phyloP scores from a whole-genome alignment of 2,329 filamentous ascomycete genomes.

The Lachnellula occidentalis region DNA sequence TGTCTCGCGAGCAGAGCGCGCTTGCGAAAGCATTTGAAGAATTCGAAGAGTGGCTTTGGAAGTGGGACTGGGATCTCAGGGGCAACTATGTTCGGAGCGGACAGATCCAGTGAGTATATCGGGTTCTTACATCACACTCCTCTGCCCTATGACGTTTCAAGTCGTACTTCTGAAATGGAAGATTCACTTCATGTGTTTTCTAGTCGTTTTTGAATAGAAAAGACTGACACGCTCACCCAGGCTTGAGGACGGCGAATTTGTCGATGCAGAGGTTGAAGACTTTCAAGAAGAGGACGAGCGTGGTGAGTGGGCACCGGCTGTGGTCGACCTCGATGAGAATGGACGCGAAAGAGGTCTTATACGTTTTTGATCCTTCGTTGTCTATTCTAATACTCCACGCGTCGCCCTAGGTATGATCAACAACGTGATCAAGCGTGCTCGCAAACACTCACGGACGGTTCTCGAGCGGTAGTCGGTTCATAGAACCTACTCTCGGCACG shows the following conservation, averaged over 20 bases:
- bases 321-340: slow-evolving; percentile 30
- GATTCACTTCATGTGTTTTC: too few species aligned
- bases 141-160: too few species aligned
- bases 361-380: slow-evolving; percentile 18
- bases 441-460: slow-evolving; percentile 3
- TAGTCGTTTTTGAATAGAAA: too few species aligned
- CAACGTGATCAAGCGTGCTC: background rate
- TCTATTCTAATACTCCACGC: slow-evolving; percentile 16
- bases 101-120: slow-evolving; percentile 33
- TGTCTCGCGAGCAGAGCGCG: slow-evolving; percentile 37
- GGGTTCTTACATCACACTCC: too few species aligned
- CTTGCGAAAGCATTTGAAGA: slow-evolving; percentile 44
- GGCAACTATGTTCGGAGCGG: slow-evolving; percentile 45
- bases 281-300: slow-evolving; percentile 46
- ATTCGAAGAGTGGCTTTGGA: slow-evolving; percentile 44
- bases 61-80: slow-evolving; percentile 50
- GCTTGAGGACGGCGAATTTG: slow-evolving; percentile 45
- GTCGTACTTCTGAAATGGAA: too few species aligned
- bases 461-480: slow-evolving; percentile 12
- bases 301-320: slow-evolving; percentile 31
- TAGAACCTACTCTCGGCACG: slow-evolving; percentile 1
- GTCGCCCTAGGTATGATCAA: slow-evolving; percentile 16
- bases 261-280: slow-evolving; percentile 43
- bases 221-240: too few species aligned
- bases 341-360: slow-evolving; percentile 30